phyloP scores from a whole-genome alignment of 1,284 basidiomycete species.

The Taiwanofungus camphoratus region DNA sequence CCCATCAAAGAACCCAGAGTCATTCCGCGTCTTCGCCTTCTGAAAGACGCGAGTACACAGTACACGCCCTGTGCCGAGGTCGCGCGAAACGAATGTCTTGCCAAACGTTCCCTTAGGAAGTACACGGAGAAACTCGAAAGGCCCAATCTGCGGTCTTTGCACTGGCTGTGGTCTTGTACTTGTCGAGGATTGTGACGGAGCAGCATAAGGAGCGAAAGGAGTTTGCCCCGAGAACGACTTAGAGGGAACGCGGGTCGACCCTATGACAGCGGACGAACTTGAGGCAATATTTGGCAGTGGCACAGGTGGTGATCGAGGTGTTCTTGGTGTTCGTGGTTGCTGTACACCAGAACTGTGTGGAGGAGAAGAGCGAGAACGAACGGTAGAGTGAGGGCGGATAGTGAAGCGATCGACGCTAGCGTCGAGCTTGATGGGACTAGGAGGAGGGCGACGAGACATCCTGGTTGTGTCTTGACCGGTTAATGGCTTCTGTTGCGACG shows the following conservation, averaged over 20 bases:
- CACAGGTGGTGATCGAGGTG: neutral
- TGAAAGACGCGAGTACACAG: slow-evolving; percentile 21
- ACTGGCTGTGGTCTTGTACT: neutral
- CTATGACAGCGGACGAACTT: neutral
- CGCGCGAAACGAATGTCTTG: slow-evolving; percentile 22
- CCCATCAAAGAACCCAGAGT: slow-evolving; percentile 8
- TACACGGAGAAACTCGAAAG: slow-evolving; percentile 23
- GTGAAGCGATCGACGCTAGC: slow-evolving; percentile 7
- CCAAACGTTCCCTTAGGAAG: slow-evolving; percentile 25
- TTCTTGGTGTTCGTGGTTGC: neutral
- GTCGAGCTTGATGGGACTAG: slow-evolving; percentile 3
- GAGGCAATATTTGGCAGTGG: slow-evolving; percentile 1
- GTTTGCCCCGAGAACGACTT: neutral
- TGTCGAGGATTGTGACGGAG: neutral
- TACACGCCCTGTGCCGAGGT: slow-evolving; percentile 18
- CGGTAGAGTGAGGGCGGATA: slow-evolving; percentile 4
- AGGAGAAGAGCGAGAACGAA: neutral
- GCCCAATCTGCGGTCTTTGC: slow-evolving; percentile 15
- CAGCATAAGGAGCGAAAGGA: neutral
- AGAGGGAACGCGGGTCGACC: neutral
- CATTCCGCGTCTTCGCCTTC: slow-evolving; percentile 14
- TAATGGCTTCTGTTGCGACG: too few relatives aligned
- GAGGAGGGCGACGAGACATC: too few relatives aligned
- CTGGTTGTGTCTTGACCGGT: too few relatives aligned
- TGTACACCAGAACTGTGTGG: neutral